Percentiles rank a stretch among this genome's conserved stretches.
phyloP scores from a whole-genome alignment of 148 eudicot species.

The Euryodendron excelsum region DNA sequence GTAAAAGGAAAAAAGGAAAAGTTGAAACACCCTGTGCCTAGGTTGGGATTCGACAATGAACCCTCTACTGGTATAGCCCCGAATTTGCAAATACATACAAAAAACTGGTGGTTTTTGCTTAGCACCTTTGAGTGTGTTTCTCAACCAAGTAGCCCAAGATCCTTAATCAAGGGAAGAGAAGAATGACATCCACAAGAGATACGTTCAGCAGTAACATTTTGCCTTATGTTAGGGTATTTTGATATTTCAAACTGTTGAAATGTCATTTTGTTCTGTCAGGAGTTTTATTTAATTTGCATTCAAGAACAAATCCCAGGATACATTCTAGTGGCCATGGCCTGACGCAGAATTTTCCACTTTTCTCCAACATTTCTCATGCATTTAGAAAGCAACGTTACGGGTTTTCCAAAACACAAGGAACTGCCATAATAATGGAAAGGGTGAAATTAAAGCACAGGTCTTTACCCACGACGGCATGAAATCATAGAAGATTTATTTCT shows the following conservation, averaged over 20 bases:
- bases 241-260: too few relatives aligned
- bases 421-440: not conserved
- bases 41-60: not conserved
- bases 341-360: not conserved
- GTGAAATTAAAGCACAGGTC: not conserved
- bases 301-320: not conserved
- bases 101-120: not conserved
- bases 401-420: not conserved
- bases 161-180: not conserved
- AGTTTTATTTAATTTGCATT: not conserved
- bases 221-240: too few relatives aligned
- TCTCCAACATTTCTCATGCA: too few relatives aligned
- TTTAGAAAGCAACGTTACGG: not conserved
- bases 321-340: not conserved
- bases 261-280: too few relatives aligned
- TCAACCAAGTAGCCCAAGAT: not conserved
- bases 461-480: too few relatives aligned
- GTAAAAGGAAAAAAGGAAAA: not conserved
- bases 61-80: not conserved
- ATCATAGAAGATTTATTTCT: not conserved
- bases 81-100: not conserved
- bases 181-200: too few relatives aligned
- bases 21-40: not conserved
- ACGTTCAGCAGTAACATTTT: too few relatives aligned
- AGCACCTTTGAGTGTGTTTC: not conserved